phyloP scores from a whole-genome alignment of 2,329 filamentous ascomycete genomes.

The Xylaria sp. region DNA sequence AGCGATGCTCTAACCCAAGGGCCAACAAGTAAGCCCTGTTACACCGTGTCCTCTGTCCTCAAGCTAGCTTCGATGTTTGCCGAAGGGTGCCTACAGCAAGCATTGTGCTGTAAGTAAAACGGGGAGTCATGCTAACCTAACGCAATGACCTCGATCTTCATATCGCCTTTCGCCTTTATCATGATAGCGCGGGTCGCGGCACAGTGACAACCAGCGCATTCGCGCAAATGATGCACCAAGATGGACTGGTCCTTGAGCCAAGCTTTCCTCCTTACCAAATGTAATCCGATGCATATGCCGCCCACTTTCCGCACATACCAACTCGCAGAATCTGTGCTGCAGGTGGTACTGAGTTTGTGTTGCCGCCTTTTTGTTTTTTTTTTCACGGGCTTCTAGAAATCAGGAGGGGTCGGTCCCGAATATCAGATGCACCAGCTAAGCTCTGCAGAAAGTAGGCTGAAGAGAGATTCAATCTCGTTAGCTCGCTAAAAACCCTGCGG shows the following conservation, averaged over 20 bases:
- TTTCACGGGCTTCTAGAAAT: conserved; percentile 18
- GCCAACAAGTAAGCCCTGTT: conserved; percentile 10
- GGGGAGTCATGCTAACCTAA: not conserved
- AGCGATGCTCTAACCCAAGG: conserved; percentile 11
- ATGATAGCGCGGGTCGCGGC: conserved; percentile 4
- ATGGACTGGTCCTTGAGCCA: conserved; percentile 22
- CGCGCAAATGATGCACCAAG: not conserved
- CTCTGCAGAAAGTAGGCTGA: conserved; percentile 10
- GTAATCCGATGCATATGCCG: conserved; percentile 31
- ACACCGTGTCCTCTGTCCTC: conserved; percentile 4
- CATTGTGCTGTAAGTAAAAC: conserved; percentile 9
- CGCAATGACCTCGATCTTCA: not conserved
- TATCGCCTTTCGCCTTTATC: conserved; percentile 4
- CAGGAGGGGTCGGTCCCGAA: conserved; percentile 31
- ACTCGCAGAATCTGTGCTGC: conserved; percentile 27
- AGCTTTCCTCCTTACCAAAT: conserved; percentile 24
- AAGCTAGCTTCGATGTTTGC: not conserved
- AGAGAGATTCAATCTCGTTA: conserved; percentile 9
- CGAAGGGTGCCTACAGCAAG: not conserved
- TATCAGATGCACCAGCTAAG: conserved; percentile 14
- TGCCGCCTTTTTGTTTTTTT: not conserved
- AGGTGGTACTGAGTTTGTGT: conserved; percentile 23
- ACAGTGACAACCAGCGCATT: conserved; percentile 7
- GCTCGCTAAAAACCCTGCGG: conserved; percentile 22
- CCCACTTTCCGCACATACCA: conserved; percentile 27